Evolutionary conservation across 176 grass and related monocot species (phyloP).

Genomic region (Phragmites australis): DNA sequence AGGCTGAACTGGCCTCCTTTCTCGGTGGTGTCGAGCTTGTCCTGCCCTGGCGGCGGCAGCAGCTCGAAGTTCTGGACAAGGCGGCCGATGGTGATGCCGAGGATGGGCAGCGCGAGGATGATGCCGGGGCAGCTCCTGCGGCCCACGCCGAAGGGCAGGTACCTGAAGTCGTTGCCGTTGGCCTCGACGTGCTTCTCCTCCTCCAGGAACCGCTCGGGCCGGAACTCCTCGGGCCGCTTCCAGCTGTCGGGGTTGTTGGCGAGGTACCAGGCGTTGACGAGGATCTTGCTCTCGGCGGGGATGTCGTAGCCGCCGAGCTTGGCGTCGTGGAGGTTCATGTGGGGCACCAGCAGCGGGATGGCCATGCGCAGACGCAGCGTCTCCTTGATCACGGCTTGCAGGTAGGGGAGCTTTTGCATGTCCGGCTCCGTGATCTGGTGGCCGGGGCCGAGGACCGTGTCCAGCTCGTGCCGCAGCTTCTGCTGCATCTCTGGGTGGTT

Average conservation of each 20-base stretch:
- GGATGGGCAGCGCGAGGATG: conserved; percentile 81
- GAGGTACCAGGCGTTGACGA: conserved; percentile 82
- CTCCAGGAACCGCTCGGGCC: conserved; percentile 74
- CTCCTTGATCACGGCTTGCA: conserved; percentile 85
- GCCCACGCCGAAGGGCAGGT: conserved; percentile 72
- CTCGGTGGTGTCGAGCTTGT: conserved; percentile 72
- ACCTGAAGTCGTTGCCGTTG: conserved; percentile 77
- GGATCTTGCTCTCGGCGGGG: conserved; percentile 81
- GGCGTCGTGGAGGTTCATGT: conserved; percentile 87
- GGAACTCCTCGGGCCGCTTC: conserved; percentile 66
- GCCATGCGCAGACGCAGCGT: conserved; percentile 79
- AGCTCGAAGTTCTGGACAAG: conserved; percentile 81
- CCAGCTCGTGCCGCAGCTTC: conserved; percentile 66
- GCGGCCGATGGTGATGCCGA: conserved; percentile 77
- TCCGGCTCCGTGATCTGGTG: conserved; percentile 70
- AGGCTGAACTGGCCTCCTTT: conserved; percentile 85
- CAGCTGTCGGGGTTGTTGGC: conserved; percentile 72
- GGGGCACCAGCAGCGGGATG: conserved; percentile 75
- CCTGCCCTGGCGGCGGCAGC: conserved; percentile 51
- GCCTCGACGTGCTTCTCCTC: conserved; percentile 77
- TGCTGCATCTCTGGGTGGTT: conserved; percentile 83
- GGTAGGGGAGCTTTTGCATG: conserved; percentile 65
- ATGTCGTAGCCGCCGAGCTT: conserved; percentile 74
- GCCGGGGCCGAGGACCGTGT: conserved; percentile 47
- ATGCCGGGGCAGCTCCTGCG: conserved; percentile 78